These are phyloP conservation scores for Croton setiger DNA, from an alignment of 441 rosid species.

Conservation along the genomic window DNA sequence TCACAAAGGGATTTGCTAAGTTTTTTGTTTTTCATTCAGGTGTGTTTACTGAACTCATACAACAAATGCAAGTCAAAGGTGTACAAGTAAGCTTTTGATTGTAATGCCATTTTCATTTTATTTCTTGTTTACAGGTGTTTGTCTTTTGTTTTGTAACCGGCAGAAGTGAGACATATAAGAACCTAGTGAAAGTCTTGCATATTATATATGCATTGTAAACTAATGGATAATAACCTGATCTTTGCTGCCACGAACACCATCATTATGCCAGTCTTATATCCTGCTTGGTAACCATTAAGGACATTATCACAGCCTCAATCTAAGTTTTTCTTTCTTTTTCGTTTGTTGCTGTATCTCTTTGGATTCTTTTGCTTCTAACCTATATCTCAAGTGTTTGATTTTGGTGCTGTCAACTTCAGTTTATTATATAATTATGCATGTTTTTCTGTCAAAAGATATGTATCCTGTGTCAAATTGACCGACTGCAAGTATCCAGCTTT, in stretches of 20 bases:
- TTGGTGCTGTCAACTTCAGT: too few species aligned
- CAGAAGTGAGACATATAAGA: background rate
- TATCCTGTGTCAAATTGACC: background rate
- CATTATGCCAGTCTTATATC: background rate
- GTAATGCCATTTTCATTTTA: background rate
- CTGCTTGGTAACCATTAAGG: background rate
- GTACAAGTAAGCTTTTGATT: conserved; percentile 59
- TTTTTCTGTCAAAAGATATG: background rate
- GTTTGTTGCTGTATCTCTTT: background rate
- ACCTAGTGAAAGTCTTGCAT: background rate
- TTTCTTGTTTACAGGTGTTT: background rate
- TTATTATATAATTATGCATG: background rate
- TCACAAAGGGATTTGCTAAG: background rate
- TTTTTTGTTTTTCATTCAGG: conserved; percentile 37
- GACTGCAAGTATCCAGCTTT: too few species aligned
- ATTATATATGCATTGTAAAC: background rate
- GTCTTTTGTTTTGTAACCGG: background rate
- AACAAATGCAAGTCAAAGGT: conserved; percentile 96
- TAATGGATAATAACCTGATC: background rate
- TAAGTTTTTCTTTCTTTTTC: background rate
- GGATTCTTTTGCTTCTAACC: background rate
- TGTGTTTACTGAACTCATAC: conserved; percentile 98
- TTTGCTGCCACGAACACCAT: background rate
- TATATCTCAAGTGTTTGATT: background rate
- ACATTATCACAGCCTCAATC: background rate